Percentiles rank a stretch among this genome's conserved stretches.
These are phyloP conservation scores for Coffea eugenioides DNA, from an alignment of 257 asterid species.

Conservation along the genomic window DNA sequence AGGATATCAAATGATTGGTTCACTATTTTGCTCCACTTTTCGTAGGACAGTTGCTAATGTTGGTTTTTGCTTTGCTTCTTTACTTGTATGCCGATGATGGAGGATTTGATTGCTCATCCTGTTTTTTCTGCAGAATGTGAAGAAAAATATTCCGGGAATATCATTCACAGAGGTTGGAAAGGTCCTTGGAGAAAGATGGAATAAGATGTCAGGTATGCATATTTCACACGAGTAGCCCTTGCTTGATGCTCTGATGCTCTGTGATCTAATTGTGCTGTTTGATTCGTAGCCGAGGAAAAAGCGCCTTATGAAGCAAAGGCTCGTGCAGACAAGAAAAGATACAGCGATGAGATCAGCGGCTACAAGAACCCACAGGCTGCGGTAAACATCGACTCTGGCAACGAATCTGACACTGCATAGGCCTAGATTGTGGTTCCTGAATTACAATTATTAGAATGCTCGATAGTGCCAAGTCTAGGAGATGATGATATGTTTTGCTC, in stretches of 20 bases:
- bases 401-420: constrained; percentile 58
- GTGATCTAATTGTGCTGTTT: constrained; percentile 5
- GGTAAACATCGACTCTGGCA: constrained; percentile 37
- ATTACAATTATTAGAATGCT: background rate
- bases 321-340: constrained; percentile 76
- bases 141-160: constrained; percentile 75
- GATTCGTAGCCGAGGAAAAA: constrained; percentile 71
- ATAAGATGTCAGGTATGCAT: constrained; percentile 71
- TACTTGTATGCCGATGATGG: background rate
- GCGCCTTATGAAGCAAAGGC: constrained; percentile 83
- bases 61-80: background rate
- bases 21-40: background rate
- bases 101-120: constrained; percentile 9
- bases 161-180: constrained; percentile 67
- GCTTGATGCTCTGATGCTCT: background rate
- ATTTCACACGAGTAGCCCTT: background rate
- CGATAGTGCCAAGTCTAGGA: background rate
- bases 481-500: background rate
- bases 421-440: background rate
- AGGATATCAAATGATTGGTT: constrained; percentile 6
- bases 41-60: background rate
- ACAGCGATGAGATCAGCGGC: constrained; percentile 58
- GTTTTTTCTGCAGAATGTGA: constrained; percentile 49
- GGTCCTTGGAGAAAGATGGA: constrained; percentile 86
- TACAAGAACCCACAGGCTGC: constrained; percentile 59